Evolutionary conservation across 177 flowering plant genomes (phyloP).

Genomic region (Vitis hybrid): DNA sequence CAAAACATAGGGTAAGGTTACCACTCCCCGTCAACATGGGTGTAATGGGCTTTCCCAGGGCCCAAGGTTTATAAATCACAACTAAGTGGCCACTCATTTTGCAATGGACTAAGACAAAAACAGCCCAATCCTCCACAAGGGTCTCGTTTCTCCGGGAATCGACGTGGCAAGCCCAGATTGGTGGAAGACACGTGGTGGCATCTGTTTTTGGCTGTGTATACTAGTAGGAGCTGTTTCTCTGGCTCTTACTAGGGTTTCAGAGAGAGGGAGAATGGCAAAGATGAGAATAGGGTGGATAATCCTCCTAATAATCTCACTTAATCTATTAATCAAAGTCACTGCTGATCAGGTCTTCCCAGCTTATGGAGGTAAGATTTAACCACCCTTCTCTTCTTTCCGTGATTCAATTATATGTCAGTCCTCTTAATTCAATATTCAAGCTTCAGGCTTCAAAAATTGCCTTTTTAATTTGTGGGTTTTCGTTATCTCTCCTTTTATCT

Average conservation of each 20-base stretch:
- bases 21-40: no score
- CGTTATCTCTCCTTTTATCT: neutral
- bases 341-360: conserved; percentile 59
- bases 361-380: conserved; percentile 35
- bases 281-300: conserved; percentile 27
- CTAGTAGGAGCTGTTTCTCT: neutral
- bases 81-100: no score
- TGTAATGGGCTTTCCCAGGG: no score
- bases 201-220: no score
- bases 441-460: neutral
- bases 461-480: neutral
- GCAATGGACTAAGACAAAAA: no score
- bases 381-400: neutral
- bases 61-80: no score
- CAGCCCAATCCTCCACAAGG: no score
- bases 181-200: no score
- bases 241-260: neutral
- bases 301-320: conserved; percentile 13
- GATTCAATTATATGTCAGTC: neutral
- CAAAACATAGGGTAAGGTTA: no score
- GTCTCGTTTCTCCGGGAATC: no score
- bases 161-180: no score
- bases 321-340: conserved; percentile 20
- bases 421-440: neutral
- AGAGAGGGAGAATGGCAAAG: neutral